Evolutionary conservation across 192 early-diverging fungal species (phyloP).

Genomic region (Kappamyces sp.): DNA sequence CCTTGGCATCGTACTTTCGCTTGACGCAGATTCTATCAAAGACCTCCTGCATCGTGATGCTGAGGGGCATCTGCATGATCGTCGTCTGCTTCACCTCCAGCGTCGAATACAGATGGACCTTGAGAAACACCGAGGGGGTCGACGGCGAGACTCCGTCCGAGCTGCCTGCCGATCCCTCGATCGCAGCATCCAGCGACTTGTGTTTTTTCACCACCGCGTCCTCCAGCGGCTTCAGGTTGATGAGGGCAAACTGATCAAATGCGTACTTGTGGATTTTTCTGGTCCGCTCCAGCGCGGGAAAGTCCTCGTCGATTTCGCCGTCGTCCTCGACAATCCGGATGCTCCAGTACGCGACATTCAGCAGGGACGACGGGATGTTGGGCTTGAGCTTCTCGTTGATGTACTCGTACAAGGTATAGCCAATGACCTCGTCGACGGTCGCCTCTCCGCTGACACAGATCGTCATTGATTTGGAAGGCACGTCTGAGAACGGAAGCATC

Average conservation of each 20-base stretch:
- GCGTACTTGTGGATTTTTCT: constrained; percentile 77
- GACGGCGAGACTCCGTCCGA: neutral
- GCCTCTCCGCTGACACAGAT: constrained; percentile 73
- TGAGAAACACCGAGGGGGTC: constrained; percentile 36
- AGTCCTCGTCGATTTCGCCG: constrained; percentile 92
- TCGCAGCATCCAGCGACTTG: neutral
- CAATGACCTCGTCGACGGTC: constrained; percentile 89
- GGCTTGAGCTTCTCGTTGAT: constrained; percentile 64
- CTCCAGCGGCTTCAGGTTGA: neutral
- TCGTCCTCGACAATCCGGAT: constrained; percentile 92
- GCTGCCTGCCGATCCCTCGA: no score
- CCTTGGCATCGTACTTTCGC: constrained; percentile 73
- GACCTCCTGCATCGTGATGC: constrained; percentile 70
- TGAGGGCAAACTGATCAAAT: constrained; percentile 85
- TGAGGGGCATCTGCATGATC: constrained; percentile 68
- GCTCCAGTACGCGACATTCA: constrained; percentile 75
- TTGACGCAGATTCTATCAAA: constrained; percentile 82
- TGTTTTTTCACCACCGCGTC: neutral
- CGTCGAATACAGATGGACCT: constrained; percentile 58
- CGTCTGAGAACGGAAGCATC: constrained; percentile 50
- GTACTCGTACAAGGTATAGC: constrained; percentile 85
- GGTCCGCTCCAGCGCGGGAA: constrained; percentile 88
- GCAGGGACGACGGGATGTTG: constrained; percentile 50
- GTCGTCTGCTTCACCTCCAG: constrained; percentile 86
- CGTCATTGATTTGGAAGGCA: constrained; percentile 36